These are phyloP conservation scores for Vitrella brassicaformis DNA, from an alignment of 73 alveolate species.

Conservation along the genomic window DNA sequence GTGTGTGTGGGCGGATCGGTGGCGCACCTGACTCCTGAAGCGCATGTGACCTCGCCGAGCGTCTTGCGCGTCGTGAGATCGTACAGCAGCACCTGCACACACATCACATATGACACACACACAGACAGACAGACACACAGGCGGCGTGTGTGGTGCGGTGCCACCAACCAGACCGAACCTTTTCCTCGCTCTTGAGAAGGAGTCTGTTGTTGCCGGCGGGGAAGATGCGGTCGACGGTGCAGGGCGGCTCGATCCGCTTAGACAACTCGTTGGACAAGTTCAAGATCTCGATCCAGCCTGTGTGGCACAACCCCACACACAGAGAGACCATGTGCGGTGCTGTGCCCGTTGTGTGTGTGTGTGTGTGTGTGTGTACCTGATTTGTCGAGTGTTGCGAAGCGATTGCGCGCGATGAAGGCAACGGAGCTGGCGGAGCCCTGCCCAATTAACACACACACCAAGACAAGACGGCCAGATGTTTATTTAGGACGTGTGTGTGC, in stretches of 20 bases:
- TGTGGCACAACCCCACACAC: not conserved
- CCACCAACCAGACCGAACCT: constrained; percentile 49
- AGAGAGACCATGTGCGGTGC: no score
- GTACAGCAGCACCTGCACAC: constrained; percentile 57
- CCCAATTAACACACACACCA: not conserved
- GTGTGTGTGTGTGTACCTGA: no score
- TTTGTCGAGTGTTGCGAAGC: no score
- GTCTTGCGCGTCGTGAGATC: constrained; percentile 72
- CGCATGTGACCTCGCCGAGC: constrained; percentile 54
- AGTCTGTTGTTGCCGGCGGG: constrained; percentile 30
- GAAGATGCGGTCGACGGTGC: constrained; percentile 12
- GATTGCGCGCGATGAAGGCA: constrained; percentile 26
- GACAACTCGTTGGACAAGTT: constrained; percentile 29
- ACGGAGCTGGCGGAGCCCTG: not conserved
- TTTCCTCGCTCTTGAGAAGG: constrained; percentile 42
- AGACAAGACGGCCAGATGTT: no score
- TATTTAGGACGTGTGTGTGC: no score
- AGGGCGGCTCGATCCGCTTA: constrained; percentile 20
- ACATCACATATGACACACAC: constrained; percentile 46
- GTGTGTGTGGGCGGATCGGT: no score
- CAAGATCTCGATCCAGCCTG: constrained; percentile 3
- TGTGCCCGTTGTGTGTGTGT: no score
- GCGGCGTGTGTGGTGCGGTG: constrained; percentile 53
- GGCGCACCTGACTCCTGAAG: constrained; percentile 39
- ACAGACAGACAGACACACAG: constrained; percentile 40